These are phyloP conservation scores for Trichoderma sp. DNA, from an alignment of 2,329 filamentous ascomycete genomes.

Conservation along the genomic window DNA sequence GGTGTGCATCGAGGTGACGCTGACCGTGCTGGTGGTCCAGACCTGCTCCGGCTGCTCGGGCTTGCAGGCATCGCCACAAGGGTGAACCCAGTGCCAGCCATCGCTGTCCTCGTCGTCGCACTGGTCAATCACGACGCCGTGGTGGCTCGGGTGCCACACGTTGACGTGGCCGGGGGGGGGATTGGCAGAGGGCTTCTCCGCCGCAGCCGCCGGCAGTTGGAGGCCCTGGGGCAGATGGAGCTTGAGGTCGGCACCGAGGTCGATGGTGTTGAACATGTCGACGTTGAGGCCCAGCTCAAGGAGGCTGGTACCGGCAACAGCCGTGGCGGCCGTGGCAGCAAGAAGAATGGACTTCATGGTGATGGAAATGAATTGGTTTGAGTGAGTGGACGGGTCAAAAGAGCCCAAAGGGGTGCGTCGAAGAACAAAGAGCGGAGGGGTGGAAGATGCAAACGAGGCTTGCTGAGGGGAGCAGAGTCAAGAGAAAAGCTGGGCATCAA, in stretches of 20 bases:
- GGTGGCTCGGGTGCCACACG: constrained; percentile 45
- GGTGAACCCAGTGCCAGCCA: constrained; percentile 45
- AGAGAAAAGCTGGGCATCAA: background rate
- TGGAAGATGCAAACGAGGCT: constrained; percentile 20
- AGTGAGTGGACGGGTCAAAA: constrained; percentile 34
- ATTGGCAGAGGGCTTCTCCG: constrained; percentile 31
- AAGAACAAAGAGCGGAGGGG: constrained; percentile 10
- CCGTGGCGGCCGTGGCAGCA: constrained; percentile 30
- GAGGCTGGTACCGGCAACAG: constrained; percentile 29
- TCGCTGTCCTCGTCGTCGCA: constrained; percentile 39
- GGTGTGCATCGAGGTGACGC: constrained; percentile 44
- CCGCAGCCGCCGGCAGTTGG: constrained; percentile 29
- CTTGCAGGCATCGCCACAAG: constrained; percentile 35
- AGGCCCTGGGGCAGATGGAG: constrained; percentile 28
- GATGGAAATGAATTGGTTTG: constrained; percentile 22
- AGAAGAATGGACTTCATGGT: constrained; percentile 36
- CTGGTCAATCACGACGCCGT: constrained; percentile 41
- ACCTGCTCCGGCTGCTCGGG: constrained; percentile 36
- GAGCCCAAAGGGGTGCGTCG: constrained; percentile 30
- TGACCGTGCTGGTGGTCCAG: constrained; percentile 49
- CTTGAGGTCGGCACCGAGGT: constrained; percentile 31
- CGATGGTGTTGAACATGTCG: constrained; percentile 16
- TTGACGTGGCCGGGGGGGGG: constrained; percentile 37
- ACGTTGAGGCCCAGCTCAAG: constrained; percentile 12
- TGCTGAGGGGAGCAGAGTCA: constrained; percentile 26